Evolutionary conservation across 2,329 filamentous ascomycete genomes (phyloP), one percentile per base, ranked within the genome.

Genomic region (Cladophialophora immunda): DNA sequence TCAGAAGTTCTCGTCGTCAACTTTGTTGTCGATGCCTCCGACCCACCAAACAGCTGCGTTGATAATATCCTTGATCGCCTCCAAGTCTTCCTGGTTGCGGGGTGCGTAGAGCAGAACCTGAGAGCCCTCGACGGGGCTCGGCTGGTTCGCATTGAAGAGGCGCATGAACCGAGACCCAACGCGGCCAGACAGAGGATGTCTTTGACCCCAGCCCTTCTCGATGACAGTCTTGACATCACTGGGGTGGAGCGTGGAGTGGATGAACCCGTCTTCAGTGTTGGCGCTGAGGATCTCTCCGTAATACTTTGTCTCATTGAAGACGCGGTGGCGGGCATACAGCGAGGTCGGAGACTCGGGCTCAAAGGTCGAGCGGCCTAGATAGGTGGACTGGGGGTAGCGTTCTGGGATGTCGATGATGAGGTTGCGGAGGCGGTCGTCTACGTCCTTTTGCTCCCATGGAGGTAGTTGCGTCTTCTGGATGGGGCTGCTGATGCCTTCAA

Each of bases 121-220:
- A 1, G 63, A 58, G 4, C 50, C 59, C 7, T 61, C 41, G 17
- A 61, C 54, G 0, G 45, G 60, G 17, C 53, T 54, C 3, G 54
- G 25, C 30, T 57, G 63, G 11, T 27, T 38, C 9, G 27, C 34
- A 15, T 41, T 47, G 15, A 29, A 17, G 7, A 67, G 27, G 29
- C 61, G 52, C 13, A 58, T 47, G 22, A 68, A 17, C 47, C 68
- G 67, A 38, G 66, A 63, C 17, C 57, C 61, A 6, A 66, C 52
- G 4, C 68, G 65, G 22, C 58, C 67, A 4, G 68, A 68, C 13
- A 81, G 72, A 4, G 86, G 86, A 78, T 89, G 86, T 22, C 85
- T 74, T 80, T 96, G 89, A 0, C 90, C 93, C 92, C 93, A 96
- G 1, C 92, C 91, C 68, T 87, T 88, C 71, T 89, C 85, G 27